These are phyloP conservation scores for Veloboletus limbatus DNA, from an alignment of 1,284 basidiomycete genomes.

Conservation along the genomic window DNA sequence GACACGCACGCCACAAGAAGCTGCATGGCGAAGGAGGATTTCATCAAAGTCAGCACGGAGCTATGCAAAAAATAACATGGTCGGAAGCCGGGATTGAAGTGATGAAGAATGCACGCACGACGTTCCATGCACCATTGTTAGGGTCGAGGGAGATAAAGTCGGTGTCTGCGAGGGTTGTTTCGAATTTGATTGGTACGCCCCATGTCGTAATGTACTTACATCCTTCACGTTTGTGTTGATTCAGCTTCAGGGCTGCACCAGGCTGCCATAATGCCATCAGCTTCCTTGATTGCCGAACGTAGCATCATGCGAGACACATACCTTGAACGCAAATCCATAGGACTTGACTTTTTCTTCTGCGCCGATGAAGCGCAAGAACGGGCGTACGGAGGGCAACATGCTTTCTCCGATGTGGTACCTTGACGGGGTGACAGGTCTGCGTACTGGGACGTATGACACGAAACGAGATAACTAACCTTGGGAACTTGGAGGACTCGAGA, in stretches of 20 bases:
- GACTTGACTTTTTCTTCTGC: neutral
- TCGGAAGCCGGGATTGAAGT: no score
- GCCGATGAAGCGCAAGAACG: neutral
- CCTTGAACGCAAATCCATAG: constrained; percentile 1
- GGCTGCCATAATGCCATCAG: no score
- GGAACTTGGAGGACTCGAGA: constrained; percentile 4
- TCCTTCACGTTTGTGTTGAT: constrained; percentile 36
- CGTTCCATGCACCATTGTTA: neutral
- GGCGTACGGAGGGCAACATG: constrained; percentile 1
- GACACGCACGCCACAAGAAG: neutral
- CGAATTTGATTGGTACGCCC: neutral
- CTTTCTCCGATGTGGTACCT: constrained; percentile 8
- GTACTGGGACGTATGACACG: no score
- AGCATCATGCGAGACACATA: no score
- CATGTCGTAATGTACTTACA: constrained; percentile 24
- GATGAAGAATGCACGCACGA: constrained; percentile 1
- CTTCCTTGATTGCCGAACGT: no score
- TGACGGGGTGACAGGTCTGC: neutral
- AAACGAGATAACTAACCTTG: neutral
- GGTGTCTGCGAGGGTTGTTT: neutral
- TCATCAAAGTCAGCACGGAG: constrained; percentile 2
- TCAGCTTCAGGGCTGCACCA: constrained; percentile 37
- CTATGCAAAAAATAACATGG: neutral
- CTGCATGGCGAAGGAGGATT: constrained; percentile 1
- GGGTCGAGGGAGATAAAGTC: constrained; percentile 1